Percentiles rank a stretch among this genome's conserved stretches.
These are phyloP conservation scores for Clarkia xantiana DNA, from an alignment of 345 rosid genomes.

Conservation along the genomic window DNA sequence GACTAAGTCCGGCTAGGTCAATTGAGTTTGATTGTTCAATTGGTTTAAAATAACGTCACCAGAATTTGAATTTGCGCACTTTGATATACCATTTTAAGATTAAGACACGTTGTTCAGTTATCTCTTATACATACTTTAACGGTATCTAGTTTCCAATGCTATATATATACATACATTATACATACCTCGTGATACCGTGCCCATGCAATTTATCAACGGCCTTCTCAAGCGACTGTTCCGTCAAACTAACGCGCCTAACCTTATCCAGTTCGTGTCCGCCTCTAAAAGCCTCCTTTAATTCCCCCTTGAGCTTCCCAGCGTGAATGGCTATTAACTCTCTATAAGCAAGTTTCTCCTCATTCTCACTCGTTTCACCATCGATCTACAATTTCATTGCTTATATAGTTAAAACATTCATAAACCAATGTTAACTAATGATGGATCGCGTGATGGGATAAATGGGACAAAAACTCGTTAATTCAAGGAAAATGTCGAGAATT, in stretches of 20 bases:
- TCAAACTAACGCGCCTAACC: constrained; percentile 54
- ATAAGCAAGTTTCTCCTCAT: constrained; percentile 24
- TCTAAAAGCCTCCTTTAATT: constrained; percentile 21
- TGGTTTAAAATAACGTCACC: neutral
- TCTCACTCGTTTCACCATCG: constrained; percentile 19
- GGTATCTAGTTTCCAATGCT: too few relatives aligned
- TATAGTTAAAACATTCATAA: constrained; percentile 7
- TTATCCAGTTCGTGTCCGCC: constrained; percentile 20
- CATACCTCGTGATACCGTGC: constrained; percentile 34
- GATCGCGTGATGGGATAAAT: too few relatives aligned
- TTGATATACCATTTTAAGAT: too few relatives aligned
- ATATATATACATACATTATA: too few relatives aligned
- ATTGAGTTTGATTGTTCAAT: too few relatives aligned
- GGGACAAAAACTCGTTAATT: too few relatives aligned
- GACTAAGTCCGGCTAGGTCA: too few relatives aligned
- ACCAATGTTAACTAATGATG: too few relatives aligned
- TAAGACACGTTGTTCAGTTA: too few relatives aligned
- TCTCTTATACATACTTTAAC: too few relatives aligned
- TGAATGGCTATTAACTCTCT: constrained; percentile 53
- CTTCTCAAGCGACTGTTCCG: constrained; percentile 56
- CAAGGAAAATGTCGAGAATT: too few relatives aligned
- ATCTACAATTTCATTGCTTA: constrained; percentile 12
- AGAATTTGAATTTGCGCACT: too few relatives aligned
- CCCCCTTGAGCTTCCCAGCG: constrained; percentile 55
- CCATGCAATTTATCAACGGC: constrained; percentile 24